Evolutionary conservation across 768 basidiomycete species (phyloP).

Genomic region (Rhizopogon salebrosus): DNA sequence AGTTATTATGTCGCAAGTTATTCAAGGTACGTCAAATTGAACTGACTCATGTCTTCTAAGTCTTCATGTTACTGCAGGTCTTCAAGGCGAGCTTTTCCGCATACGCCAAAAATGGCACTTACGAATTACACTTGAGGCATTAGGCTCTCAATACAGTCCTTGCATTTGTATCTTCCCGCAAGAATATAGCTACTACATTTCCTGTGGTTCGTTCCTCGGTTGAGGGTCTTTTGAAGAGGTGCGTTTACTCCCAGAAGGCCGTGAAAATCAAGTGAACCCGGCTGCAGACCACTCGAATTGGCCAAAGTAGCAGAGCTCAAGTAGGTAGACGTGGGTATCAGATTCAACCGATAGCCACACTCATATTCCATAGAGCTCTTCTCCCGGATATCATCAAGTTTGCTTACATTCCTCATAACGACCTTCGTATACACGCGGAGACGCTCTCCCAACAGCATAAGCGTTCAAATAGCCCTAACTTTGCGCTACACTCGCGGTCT

Average conservation of each 20-base stretch:
- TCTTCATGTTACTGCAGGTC: conserved; percentile 26
- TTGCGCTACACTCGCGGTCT: conserved; percentile 20
- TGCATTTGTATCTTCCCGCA: conserved; percentile 79
- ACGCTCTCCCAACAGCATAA: conserved; percentile 15
- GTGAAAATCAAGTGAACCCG: not conserved
- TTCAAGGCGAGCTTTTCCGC: conserved; percentile 32
- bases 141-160: conserved; percentile 88
- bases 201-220: conserved; percentile 71
- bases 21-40: conserved; percentile 45
- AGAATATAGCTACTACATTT: conserved; percentile 78
- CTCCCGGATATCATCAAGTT: conserved; percentile 78
- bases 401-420: conserved; percentile 66
- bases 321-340: conserved; percentile 29
- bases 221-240: conserved; percentile 75
- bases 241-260: conserved; percentile 8
- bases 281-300: conserved; percentile 70
- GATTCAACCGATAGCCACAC: not conserved
- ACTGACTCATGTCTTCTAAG: not conserved
- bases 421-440: conserved; percentile 51
- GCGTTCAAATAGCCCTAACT: conserved; percentile 39
- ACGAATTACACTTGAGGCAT: not conserved
- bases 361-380: conserved; percentile 50
- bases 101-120: not conserved
- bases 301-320: conserved; percentile 78
- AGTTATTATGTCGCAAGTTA: conserved; percentile 31